phyloP scores from a whole-genome alignment of 2,329 filamentous ascomycete species.

The Colletotrichum orbiculare region DNA sequence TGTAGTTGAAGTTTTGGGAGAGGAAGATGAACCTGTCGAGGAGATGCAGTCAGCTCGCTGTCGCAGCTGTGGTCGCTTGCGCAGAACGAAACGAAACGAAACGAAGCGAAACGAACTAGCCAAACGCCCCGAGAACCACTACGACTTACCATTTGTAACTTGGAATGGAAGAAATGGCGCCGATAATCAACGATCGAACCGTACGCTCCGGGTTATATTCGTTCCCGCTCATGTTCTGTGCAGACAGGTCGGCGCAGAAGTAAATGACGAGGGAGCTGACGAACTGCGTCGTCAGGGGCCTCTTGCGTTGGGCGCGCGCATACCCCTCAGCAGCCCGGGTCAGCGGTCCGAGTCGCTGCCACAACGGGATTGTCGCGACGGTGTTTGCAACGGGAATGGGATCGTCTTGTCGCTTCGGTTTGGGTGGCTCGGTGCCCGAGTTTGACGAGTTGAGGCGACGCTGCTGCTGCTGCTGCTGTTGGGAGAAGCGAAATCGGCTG shows the following conservation, averaged over 20 bases:
- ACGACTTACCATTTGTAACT: conserved; percentile 79
- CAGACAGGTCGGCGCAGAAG: conserved; percentile 79
- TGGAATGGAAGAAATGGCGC: conserved; percentile 78
- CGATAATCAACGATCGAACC: conserved; percentile 78
- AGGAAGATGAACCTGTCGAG: conserved; percentile 79
- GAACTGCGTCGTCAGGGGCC: conserved; percentile 85
- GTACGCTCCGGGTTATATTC: conserved; percentile 78
- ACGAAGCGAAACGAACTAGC: not conserved
- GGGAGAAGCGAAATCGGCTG: conserved; percentile 6
- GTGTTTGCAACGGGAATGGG: conserved; percentile 57
- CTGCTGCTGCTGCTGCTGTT: conserved; percentile 35
- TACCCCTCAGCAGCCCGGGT: conserved; percentile 69
- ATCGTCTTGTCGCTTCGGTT: conserved; percentile 40
- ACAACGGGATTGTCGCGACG: conserved; percentile 57
- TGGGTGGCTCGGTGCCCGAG: conserved; percentile 23
- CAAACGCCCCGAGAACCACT: not conserved
- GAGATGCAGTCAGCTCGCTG: not conserved
- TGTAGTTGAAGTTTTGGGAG: conserved; percentile 84
- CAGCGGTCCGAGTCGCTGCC: conserved; percentile 68
- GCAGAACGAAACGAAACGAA: not conserved
- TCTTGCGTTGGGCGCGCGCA: conserved; percentile 74
- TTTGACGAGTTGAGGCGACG: conserved; percentile 43
- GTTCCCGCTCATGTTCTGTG: conserved; percentile 74
- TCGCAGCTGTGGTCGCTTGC: not conserved
- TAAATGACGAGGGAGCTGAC: conserved; percentile 82